Evolutionary conservation across 352 stramenopile genomes (phyloP), one percentile per base, ranked within the genome.

Genomic region (Phytopythium boreale): DNA sequence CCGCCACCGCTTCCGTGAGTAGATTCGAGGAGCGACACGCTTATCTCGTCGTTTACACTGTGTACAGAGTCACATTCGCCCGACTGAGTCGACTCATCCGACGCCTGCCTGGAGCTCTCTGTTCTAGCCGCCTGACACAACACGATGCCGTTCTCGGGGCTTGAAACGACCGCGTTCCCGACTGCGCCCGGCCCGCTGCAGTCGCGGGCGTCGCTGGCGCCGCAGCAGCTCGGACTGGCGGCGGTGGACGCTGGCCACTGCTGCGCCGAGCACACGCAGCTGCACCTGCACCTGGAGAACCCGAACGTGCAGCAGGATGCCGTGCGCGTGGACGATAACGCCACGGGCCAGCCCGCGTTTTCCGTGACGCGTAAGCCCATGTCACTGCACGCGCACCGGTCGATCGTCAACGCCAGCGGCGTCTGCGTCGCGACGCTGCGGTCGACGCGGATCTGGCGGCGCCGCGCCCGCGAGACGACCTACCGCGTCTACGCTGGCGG

Each of bases 201-300:
- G 46, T 69, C 70, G 50, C 39, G 69, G 26, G 61, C 66, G 44
- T 62, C 56, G 22, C 63, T 79, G 20, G 56, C 62, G 63, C 63
- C 63, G 34, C 72, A 79, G 55, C 72, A 75, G 17, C 63, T 79
- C 7, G 72, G 72, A 11, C 46, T 79, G 17, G 72, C 72, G 1
- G 72, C 69, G 9, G 53, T 79, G 26, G 69, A 74, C 61, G 61
- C 72, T 19, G 72, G 72, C 37, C 75, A 74, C 47, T 76, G 69
- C 66, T 76, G 72, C 55, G 64, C 68, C 46, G 72, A 79, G 56
- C 46, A 41, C 27, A 76, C 69, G 29, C 69, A 76, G 29, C 63
- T 79, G 34, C 67, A 76, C 41, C 49, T 79, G 26, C 66, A 47
- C 19, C 60, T 76, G 20, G 66, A 76, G 55, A 70, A 65, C 55